Percentiles rank a stretch among this genome's conserved stretches.
Evolutionary conservation across 1,139 yeast genomes (phyloP).

Genomic region (Groenewaldozyma sp.): DNA sequence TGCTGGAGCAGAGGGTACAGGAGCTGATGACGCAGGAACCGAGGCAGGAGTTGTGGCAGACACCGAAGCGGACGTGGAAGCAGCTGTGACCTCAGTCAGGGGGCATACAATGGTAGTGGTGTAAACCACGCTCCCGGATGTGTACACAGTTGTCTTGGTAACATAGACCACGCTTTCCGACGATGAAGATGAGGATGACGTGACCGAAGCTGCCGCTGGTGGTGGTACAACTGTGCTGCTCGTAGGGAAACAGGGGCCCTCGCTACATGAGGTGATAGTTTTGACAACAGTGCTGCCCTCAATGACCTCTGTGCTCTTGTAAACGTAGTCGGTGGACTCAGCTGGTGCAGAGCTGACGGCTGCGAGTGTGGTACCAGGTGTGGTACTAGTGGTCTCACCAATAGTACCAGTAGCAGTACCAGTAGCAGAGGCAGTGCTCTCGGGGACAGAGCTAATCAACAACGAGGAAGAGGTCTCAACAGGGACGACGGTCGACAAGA

Average conservation of each 20-base stretch:
- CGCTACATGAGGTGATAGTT: slow-evolving; percentile 2
- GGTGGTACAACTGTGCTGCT: no score
- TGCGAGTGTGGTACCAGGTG: slow-evolving; percentile 5
- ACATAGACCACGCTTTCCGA: no score
- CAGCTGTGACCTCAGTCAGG: slow-evolving; percentile 3
- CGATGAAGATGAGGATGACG: no score
- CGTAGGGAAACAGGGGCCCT: slow-evolving; percentile 1
- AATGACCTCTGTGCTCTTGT: slow-evolving; percentile 5
- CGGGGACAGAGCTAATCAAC: slow-evolving; percentile 1
- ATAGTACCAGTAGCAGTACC: no score
- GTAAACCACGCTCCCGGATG: background rate
- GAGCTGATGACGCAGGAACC: background rate
- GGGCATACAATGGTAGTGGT: slow-evolving; percentile 2
- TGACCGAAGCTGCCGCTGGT: no score
- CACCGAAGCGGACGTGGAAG: no score
- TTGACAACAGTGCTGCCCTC: slow-evolving; percentile 8
- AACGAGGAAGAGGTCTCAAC: no score
- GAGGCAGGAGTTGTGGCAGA: slow-evolving; percentile 1
- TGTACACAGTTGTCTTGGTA: background rate
- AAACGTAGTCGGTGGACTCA: slow-evolving; percentile 5
- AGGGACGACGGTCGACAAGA: background rate
- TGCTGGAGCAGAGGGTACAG: background rate
- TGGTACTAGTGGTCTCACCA: slow-evolving; percentile 6
- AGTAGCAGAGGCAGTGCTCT: no score
- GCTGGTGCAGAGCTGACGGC: slow-evolving; percentile 5